Percentiles rank a stretch among this genome's conserved stretches.
Conservation (phyloP, 208 protist genomes). For the Angomonas deanei region DNA sequence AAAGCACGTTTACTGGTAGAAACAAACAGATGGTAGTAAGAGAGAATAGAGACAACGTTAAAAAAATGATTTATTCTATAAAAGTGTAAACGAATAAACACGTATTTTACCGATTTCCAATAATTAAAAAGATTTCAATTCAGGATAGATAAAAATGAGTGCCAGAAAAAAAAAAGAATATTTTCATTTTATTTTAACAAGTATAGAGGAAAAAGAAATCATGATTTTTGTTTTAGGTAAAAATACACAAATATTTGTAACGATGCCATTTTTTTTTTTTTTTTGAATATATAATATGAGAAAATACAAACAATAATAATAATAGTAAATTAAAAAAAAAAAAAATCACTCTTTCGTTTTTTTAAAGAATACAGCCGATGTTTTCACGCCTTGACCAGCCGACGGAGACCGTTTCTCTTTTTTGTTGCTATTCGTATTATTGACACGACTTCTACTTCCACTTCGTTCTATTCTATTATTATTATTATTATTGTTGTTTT, state of each 20-base stretch:
- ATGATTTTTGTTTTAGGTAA: too few species aligned
- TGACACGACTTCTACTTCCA: too few species aligned
- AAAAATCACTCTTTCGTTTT: too few species aligned
- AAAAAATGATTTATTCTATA: background rate
- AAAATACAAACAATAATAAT: background rate
- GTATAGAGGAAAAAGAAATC: too few species aligned
- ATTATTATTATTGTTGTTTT: too few species aligned
- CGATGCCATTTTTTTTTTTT: too few species aligned
- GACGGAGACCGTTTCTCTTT: too few species aligned
- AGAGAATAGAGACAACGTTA: background rate
- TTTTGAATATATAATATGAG: too few species aligned
- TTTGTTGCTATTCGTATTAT: too few species aligned
- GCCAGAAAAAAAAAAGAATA: background rate
- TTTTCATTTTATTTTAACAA: background rate
- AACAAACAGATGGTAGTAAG: background rate
- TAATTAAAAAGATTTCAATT: background rate
- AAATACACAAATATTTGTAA: constrained; percentile 2
- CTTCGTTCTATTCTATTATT: too few species aligned
- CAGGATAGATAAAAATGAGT: constrained; percentile 1
- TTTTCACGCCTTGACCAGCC: background rate
- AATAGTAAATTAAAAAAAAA: background rate
- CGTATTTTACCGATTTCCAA: background rate
- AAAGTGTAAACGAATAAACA: background rate
- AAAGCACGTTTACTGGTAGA: background rate
- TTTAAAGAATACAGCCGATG: background rate